These are phyloP conservation scores for Pseudomassariella vexata DNA, from an alignment of 2,329 filamentous ascomycete genomes.

Conservation along the genomic window DNA sequence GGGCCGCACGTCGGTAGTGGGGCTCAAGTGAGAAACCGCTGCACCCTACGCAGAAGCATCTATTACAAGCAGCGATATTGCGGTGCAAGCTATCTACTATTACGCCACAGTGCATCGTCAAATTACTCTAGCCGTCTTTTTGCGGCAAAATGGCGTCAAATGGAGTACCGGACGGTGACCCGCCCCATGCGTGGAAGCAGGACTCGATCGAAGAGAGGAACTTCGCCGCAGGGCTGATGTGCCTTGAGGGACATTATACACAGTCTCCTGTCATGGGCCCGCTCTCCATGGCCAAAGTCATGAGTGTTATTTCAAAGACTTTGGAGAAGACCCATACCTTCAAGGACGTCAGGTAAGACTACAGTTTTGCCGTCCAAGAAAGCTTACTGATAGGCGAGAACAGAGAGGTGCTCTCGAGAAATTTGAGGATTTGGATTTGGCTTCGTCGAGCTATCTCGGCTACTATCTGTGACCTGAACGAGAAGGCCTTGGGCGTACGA, in stretches of 20 bases:
- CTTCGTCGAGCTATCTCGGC: conserved; percentile 56
- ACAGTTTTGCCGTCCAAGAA: neutral
- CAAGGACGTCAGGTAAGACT: conserved; percentile 50
- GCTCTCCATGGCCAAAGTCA: conserved; percentile 47
- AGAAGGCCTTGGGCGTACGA: conserved; percentile 51
- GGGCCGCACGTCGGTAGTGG: too few species aligned
- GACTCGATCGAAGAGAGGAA: conserved; percentile 59
- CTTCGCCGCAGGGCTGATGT: conserved; percentile 55
- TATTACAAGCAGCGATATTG: too few species aligned
- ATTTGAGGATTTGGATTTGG: conserved; percentile 62
- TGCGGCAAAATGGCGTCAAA: conserved; percentile 7
- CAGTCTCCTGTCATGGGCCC: conserved; percentile 51
- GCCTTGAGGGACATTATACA: conserved; percentile 56
- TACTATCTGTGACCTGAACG: conserved; percentile 54
- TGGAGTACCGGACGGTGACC: conserved; percentile 16
- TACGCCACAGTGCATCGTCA: too few species aligned
- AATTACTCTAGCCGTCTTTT: neutral
- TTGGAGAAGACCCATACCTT: conserved; percentile 59
- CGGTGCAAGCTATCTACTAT: too few species aligned
- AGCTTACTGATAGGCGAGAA: too few species aligned
- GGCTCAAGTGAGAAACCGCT: too few species aligned
- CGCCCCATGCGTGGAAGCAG: conserved; percentile 21
- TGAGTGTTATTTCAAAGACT: conserved; percentile 53
- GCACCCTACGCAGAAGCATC: too few species aligned
- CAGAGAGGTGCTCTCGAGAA: conserved; percentile 55